Evolutionary conservation across 257 asterid genomes (phyloP), one percentile per base, ranked within the genome.

Genomic region (Rhazya stricta): DNA sequence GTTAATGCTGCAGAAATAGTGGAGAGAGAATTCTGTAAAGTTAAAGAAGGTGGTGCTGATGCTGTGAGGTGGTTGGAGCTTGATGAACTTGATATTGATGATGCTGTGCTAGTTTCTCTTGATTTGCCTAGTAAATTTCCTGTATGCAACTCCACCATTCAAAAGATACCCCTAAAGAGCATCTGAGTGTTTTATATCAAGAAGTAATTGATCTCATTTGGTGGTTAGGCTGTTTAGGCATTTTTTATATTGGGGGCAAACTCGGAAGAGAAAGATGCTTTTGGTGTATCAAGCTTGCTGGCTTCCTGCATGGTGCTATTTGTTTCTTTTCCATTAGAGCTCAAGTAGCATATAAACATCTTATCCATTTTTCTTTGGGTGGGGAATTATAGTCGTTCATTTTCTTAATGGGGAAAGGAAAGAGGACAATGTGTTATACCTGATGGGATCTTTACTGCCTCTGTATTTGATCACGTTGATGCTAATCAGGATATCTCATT

Each of bases 41-140:
- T 81, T 50, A 86, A 82, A 74, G 90, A 86, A 75, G 90, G 80
- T 25, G 88, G 89, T 16, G 27, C 25, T 75, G 83, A 79, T 80
- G 80, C 88, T 65, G 85, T 87, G 68, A 85, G 83, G 86, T 94
- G 99, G 99, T 88, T 92, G 93, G 99, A 95, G 84, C 93, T 92
- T 50, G 99, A 95, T 80, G 98, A 86, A 76, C 91, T 88, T 72
- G 93, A 84, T 66, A 86, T 95, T 46, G 92, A 91, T 73, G 99
- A 92, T 79, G 77, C 75, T 57, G 65, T 78, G 84, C 91, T 92
- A 16, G 77, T 80, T 45, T 89, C 93, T 78, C 96, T 92, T 61
- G 96, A 92, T 85, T 82, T 95, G 83, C 91, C 92, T 75, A 74
- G 80, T 87, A 94, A 87, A 92, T 89, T 94, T 82, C 97, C 97